These are phyloP conservation scores for Cryomyces minteri DNA, from an alignment of 495 filamentous ascomycete genomes.

Conservation along the genomic window DNA sequence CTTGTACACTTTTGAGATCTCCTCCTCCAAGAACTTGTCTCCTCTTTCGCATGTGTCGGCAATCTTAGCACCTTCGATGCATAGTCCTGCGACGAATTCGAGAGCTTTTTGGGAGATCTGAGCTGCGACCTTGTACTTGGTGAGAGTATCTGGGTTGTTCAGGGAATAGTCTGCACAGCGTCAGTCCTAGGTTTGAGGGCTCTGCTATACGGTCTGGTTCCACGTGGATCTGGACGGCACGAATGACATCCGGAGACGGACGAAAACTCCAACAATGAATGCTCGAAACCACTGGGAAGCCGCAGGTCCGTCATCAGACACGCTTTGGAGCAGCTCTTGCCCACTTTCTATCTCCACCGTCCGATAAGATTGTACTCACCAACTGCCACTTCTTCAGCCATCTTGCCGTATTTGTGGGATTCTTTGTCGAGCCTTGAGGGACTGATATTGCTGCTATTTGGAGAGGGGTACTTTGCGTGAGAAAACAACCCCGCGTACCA, in stretches of 20 bases:
- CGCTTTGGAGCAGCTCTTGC: background rate
- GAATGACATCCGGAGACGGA: background rate
- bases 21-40: slow-evolving; percentile 86
- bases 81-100: slow-evolving; percentile 62
- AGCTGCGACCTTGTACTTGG: slow-evolving; percentile 96
- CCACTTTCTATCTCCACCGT: background rate
- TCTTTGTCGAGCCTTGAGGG: no score
- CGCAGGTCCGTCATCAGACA: background rate
- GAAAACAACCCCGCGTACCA: no score
- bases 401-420: background rate
- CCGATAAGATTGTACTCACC: background rate
- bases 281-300: background rate
- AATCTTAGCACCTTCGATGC: slow-evolving; percentile 75
- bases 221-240: no score
- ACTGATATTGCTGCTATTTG: no score
- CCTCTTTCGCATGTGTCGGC: slow-evolving; percentile 85
- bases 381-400: background rate
- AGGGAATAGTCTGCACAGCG: slow-evolving; percentile 65
- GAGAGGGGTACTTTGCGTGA: no score
- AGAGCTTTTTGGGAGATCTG: slow-evolving; percentile 90
- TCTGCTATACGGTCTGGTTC: background rate
- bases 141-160: slow-evolving; percentile 91
- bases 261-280: background rate
- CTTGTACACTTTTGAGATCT: slow-evolving; percentile 89
- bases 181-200: slow-evolving; percentile 1